Base-by-base conservation (phyloP, 495 filamentous ascomycete genomes). In the Barbatosphaeria neglecta region DNA sequence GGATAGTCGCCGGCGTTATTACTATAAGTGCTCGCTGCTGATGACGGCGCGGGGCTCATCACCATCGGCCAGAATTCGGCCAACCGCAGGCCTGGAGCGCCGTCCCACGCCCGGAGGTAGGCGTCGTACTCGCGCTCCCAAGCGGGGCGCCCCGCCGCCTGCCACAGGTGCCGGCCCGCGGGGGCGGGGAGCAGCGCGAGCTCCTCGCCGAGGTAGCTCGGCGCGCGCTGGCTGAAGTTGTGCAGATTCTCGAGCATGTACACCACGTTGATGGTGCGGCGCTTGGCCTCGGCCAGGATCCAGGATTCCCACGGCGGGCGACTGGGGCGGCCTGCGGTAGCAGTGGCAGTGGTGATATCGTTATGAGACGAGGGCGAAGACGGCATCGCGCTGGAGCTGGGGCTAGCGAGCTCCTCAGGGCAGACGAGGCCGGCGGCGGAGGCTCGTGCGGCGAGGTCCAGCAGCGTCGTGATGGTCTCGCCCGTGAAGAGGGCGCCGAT, bases 291-390 rank as follows among this genome's bases (percentile, higher is more conserved):
- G 15, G 63, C 48, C 6, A 66, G 44, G 41, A 69, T 65, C 66
- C 66, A 69, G 17, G 60, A 57, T 45, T 67, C 64, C 66, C 64
- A 69, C 23, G 27, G 53, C 1, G 66, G 66, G 11, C 63, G 57
- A 3, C 47, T 40, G 28, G 50, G 50, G 23, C 31, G 31, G 2
- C 4, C 11, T 2, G 13, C 3, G 9, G 28, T 4, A 3, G 31
- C 31, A n/a, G 31, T 3, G 1, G 31, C 13, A 15, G 9, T n/a
- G 5, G 13, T 10, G 9, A n/a, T n/a, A n/a, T n/a, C n/a, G n/a
- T n/a, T n/a, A n/a, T n/a, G n/a, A n/a, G n/a, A n/a, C n/a, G n/a
- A n/a, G n/a, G n/a, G n/a, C n/a, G n/a, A n/a, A n/a, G n/a, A 15
- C 2, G 31, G 16, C 2, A n/a, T n/a, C 9, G 31, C 16, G 11